Evolutionary conservation across 129 eudicot genomes (phyloP).

Genomic region (Flaveria brownii): DNA sequence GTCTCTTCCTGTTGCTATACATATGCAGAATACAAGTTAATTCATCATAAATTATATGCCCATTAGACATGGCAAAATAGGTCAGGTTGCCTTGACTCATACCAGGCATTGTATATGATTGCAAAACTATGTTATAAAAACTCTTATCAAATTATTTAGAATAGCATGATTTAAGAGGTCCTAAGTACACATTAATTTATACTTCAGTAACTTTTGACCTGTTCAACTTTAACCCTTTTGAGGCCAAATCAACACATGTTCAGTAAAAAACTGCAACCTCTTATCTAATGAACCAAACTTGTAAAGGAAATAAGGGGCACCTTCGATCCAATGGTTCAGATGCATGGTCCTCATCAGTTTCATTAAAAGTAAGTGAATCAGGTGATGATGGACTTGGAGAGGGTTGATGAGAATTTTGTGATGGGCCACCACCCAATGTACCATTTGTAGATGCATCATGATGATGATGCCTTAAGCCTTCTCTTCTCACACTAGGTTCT

Average conservation of each 20-base stretch:
- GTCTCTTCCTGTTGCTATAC: conserved; percentile 64
- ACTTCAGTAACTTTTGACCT: background rate
- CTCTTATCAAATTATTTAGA: too few species aligned
- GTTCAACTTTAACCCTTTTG: background rate
- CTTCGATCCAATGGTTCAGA: conserved; percentile 71
- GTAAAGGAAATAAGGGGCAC: conserved; percentile 34
- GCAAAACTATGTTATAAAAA: too few species aligned
- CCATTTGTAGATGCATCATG: conserved; percentile 57
- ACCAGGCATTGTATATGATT: too few species aligned
- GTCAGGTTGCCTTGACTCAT: too few species aligned
- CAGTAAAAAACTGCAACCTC: conserved; percentile 9
- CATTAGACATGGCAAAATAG: too few species aligned
- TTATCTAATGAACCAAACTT: background rate
- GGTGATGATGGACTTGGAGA: conserved; percentile 52
- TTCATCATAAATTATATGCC: too few species aligned
- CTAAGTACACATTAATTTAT: background rate
- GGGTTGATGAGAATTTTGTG: conserved; percentile 42
- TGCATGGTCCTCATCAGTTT: conserved; percentile 53
- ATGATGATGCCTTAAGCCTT: conserved; percentile 33
- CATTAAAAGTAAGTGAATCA: conserved; percentile 51
- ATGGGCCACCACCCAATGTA: conserved; percentile 53
- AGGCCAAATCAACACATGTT: background rate
- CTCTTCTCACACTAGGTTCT: conserved; percentile 63
- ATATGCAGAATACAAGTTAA: background rate
- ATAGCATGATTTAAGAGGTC: background rate